Conservation (phyloP, 1,284 basidiomycete genomes). For the Meira nashicola region DNA sequence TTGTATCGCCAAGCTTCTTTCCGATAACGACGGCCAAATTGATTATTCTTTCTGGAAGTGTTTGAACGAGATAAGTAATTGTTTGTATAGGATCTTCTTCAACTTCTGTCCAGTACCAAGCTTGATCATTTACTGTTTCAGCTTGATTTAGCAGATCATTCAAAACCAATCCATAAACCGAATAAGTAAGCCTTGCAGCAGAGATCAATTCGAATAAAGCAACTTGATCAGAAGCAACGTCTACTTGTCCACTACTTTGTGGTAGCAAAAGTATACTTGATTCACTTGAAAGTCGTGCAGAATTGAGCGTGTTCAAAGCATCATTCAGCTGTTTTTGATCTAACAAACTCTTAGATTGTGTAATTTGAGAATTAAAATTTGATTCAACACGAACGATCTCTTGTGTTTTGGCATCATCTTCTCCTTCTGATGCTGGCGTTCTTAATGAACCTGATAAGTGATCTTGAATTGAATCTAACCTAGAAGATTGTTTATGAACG, state of each 20-base stretch:
- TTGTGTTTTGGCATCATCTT: too few relatives aligned
- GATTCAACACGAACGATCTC: too few relatives aligned
- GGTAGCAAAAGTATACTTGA: background rate
- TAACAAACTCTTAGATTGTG: too few relatives aligned
- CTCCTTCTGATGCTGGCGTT: too few relatives aligned
- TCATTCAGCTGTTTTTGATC: too few relatives aligned
- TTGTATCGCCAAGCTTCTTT: background rate
- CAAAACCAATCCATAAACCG: conserved; percentile 30
- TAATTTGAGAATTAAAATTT: too few relatives aligned
- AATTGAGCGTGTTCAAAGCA: too few relatives aligned
- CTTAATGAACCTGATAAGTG: too few relatives aligned
- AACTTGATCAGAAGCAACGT: background rate
- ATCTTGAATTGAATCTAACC: conserved; percentile 1
- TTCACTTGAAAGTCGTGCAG: too few relatives aligned
- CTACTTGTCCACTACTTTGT: conserved; percentile 1
- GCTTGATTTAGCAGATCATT: conserved; percentile 32
- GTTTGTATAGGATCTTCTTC: conserved; percentile 27
- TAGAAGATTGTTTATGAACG: background rate
- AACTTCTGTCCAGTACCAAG: conserved; percentile 41
- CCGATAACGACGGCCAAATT: too few relatives aligned
- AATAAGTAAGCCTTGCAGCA: conserved; percentile 28
- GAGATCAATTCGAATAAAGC: conserved; percentile 13
- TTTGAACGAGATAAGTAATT: conserved; percentile 31
- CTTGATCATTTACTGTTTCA: conserved; percentile 28
- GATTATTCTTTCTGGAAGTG: conserved; percentile 5